phyloP scores from a whole-genome alignment of 2,329 filamentous ascomycete species.

The Pseudogymnoascus destructans region DNA sequence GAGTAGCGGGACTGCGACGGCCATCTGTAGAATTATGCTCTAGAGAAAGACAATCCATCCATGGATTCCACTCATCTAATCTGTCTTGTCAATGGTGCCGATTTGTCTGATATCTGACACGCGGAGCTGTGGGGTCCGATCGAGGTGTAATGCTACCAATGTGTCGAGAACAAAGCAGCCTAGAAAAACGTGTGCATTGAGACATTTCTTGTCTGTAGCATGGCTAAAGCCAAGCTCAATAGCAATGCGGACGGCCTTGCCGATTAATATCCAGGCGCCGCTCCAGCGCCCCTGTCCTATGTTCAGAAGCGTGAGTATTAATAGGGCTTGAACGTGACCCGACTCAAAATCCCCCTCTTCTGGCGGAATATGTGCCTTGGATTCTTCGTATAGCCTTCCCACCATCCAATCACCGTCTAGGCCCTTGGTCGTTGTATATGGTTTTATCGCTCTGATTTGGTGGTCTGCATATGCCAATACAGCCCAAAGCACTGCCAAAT shows the following conservation, averaged over 20 bases:
- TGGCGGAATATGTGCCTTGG: constrained; percentile 35
- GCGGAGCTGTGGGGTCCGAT: constrained; percentile 37
- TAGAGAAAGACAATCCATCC: constrained; percentile 40
- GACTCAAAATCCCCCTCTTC: constrained; percentile 37
- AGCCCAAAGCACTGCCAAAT: constrained; percentile 47
- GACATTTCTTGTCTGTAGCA: constrained; percentile 20
- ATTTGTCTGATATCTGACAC: constrained; percentile 33
- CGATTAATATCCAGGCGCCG: constrained; percentile 51
- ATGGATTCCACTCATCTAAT: constrained; percentile 62
- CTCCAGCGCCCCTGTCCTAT: constrained; percentile 43
- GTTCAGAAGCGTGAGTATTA: constrained; percentile 49
- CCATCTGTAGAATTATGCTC: constrained; percentile 19
- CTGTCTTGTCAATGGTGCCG: constrained; percentile 46
- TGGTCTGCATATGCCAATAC: constrained; percentile 44
- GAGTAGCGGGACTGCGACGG: constrained; percentile 23
- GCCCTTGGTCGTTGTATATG: constrained; percentile 14
- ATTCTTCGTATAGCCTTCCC: constrained; percentile 36
- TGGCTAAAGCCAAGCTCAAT: constrained; percentile 31
- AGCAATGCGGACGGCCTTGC: constrained; percentile 45
- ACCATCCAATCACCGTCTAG: constrained; percentile 19
- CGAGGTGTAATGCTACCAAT: constrained; percentile 38
- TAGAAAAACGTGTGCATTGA: constrained; percentile 34
- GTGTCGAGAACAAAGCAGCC: constrained; percentile 52
- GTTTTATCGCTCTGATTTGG: constrained; percentile 31
- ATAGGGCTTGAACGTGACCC: constrained; percentile 41